These are phyloP conservation scores for Uncinocarpus reesii DNA, from an alignment of 2,329 filamentous ascomycete genomes.

Conservation along the genomic window DNA sequence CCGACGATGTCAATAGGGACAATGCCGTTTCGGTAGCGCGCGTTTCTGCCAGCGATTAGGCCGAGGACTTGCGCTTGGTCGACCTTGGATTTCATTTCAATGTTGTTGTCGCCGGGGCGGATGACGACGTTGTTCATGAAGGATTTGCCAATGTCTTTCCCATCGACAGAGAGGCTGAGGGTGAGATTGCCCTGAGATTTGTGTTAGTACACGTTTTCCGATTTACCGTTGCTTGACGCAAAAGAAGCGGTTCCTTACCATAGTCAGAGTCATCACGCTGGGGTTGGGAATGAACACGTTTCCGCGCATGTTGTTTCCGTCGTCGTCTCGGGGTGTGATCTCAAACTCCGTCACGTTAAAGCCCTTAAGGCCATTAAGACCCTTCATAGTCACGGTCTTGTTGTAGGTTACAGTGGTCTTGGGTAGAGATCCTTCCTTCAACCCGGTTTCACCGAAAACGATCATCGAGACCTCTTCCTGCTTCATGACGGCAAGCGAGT, in stretches of 20 bases:
- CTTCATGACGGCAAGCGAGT: slow-evolving; percentile 40
- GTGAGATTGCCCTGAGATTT: slow-evolving; percentile 44
- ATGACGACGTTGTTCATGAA: slow-evolving; percentile 44
- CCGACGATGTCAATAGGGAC: slow-evolving; percentile 44
- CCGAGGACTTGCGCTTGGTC: slow-evolving; percentile 34
- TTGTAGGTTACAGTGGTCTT: slow-evolving; percentile 45
- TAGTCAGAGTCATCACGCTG: slow-evolving; percentile 45
- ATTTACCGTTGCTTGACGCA: not conserved
- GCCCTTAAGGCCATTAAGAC: slow-evolving; percentile 47
- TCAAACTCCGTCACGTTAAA: slow-evolving; percentile 42
- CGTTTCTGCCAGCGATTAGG: slow-evolving; percentile 21
- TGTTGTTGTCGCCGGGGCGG: slow-evolving; percentile 44
- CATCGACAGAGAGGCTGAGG: slow-evolving; percentile 42
- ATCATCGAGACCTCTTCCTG: slow-evolving; percentile 42
- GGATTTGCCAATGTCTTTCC: slow-evolving; percentile 41
- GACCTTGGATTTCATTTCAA: slow-evolving; percentile 42
- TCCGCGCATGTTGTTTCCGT: slow-evolving; percentile 47
- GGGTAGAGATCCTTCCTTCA: slow-evolving; percentile 44
- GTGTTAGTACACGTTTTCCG: not conserved
- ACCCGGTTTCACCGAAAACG: slow-evolving; percentile 42
- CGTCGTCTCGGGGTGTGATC: slow-evolving; percentile 33
- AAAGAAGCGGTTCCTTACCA: slow-evolving; percentile 29
- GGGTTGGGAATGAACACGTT: slow-evolving; percentile 50
- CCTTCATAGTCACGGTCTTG: slow-evolving; percentile 48
- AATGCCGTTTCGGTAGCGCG: slow-evolving; percentile 38